Base-by-base conservation (phyloP, 192 early-diverging fungal genomes). In the Obelidium mucronatum region DNA sequence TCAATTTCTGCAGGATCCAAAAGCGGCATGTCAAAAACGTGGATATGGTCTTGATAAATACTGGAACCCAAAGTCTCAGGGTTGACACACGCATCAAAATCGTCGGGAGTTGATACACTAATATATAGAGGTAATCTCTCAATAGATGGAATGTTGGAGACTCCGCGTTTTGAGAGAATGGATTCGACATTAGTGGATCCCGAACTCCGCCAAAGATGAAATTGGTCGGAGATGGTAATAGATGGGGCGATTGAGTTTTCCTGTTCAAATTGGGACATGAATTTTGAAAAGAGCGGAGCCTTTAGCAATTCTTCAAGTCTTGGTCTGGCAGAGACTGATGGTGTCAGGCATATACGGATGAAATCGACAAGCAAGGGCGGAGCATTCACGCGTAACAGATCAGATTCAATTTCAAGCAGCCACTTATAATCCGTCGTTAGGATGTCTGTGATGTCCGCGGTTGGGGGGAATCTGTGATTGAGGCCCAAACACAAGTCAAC, bases 111-210 rank as follows among this genome's bases (percentile, higher is more conserved):
- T n/a, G 36, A 33, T 5, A 56, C 52, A 28, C 31, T 26, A 37
- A 76, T n/a, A 40, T 36, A 53, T 11, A 54, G 24, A 15, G 65
- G 63, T 4, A 69, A 26, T 13, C 75, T 42, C 11, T 76, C 65
- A 35, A 69, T 76, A n/a, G 63, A 55, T 4, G 75, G 63, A 26
- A 54, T 60, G 22, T 40, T 24, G 54, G 13, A 19, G 62, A 65
- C 30, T 34, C 73, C 62, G 19, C 67, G 62, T 52, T 73, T 73
- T 22, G 13, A 19, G 30, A 73, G 70, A 35, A 36, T 24, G 22
- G 17, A 11, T 42, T 66, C 64, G 24, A 60, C 24, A 1, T 17
- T 13, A n/a, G 58, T 31, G 6, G 28, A 13, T 8, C 24, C 24
- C 13, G 33, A 19, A 13, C 6, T 8, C 24, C 24, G 8, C 11